A percentile compares a stretch with the other conserved stretches of the same genome.
These are phyloP conservation scores for Geoglossum glabrum DNA, from an alignment of 495 filamentous ascomycete species.

Conservation along the genomic window DNA sequence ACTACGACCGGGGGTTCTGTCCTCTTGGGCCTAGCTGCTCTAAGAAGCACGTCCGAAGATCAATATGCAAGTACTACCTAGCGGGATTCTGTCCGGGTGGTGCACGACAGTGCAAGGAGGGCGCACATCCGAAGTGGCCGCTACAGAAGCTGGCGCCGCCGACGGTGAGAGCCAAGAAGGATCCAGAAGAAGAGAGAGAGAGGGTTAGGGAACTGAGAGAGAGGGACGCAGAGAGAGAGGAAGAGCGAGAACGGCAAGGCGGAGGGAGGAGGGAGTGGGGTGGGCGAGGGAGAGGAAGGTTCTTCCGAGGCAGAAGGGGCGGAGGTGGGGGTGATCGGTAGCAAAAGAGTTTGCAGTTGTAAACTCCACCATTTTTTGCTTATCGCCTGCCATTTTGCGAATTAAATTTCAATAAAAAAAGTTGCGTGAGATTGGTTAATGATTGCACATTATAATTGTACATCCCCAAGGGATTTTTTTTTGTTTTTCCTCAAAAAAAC, in stretches of 20 bases:
- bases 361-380: too few species aligned
- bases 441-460: too few species aligned
- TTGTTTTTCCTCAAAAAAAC: too few species aligned
- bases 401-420: too few species aligned
- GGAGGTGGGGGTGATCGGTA: not conserved
- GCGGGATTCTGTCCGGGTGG: constrained; percentile 91
- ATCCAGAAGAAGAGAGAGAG: constrained; percentile 29
- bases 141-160: constrained; percentile 51
- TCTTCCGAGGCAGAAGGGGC: not conserved
- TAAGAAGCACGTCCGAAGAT: constrained; percentile 62
- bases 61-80: constrained; percentile 68
- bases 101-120: constrained; percentile 40
- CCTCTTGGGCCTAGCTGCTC: constrained; percentile 70
- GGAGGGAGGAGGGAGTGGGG: constrained; percentile 16
- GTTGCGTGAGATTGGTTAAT: too few species aligned
- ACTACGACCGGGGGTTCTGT: constrained; percentile 93
- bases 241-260: constrained; percentile 25
- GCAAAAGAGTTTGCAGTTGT: too few species aligned
- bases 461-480: too few species aligned
- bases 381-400: too few species aligned
- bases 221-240: constrained; percentile 33
- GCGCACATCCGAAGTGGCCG: constrained; percentile 64
- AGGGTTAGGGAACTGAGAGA: constrained; percentile 27
- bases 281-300: not conserved
- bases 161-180: constrained; percentile 37